Base-by-base conservation (phyloP, 2,329 filamentous ascomycete species). In the Aurifilum marmelostoma region DNA sequence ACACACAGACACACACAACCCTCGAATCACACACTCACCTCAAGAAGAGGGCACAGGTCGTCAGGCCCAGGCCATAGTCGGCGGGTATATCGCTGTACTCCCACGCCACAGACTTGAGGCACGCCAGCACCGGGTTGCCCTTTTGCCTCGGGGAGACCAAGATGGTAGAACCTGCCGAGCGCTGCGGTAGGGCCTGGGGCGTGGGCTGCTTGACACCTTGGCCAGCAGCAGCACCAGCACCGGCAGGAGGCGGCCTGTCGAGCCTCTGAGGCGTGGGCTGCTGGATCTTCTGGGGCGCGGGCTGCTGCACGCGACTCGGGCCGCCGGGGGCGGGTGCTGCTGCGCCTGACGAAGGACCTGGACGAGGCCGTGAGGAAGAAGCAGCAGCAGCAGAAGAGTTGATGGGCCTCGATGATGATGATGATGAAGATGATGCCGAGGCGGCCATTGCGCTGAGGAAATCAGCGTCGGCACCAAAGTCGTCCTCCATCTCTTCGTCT, bases 31-130 rank as follows among this genome's bases (percentile, higher is more conserved):
- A 21, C 43, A 47, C 43, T 47, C 43, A 83, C 83, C 83, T 97
- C 56, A 99, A 83, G 77, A 98, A 99, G 6, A 99, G 85, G 0
- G 93, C 94, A 76, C 95, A 97, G 8, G 94, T 97, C 0, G 94
- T 97, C 56, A 87, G 78, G 0, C 96, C 95, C 32, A 98, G 84
- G 11, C 95, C 91, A 78, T 97, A 99, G 81, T 99, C 96, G 41
- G 95, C 93, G 1, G 92, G 91, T n/a, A 97, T 97, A 76, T 98
- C 95, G 71, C 93, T 94, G 79, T 97, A 98, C 80, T 99, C 96
- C 96, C 96, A 99, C 0, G 94, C 88, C 69, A 97, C 85, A 0
- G 91, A 90, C 70, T 91, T 90, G 74, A 99, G 88, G 79, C 91
- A 89, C 66, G 92, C 91, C 39, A 99, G 83, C 63, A 98, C 92